phyloP scores from a whole-genome alignment of 345 rosid genomes.

The Moringa oleifera region DNA sequence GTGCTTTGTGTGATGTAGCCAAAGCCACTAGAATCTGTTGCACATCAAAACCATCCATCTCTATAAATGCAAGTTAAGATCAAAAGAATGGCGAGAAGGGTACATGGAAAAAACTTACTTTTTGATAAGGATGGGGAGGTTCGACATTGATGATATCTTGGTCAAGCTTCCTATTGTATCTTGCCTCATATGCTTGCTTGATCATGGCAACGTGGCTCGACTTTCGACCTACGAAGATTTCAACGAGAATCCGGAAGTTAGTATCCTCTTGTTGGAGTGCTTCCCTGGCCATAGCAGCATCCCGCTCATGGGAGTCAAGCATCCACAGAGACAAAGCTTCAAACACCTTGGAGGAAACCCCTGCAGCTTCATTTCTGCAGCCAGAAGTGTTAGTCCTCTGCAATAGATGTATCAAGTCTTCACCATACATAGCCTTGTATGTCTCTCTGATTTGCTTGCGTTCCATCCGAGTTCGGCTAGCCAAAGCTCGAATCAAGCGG shows the following conservation, averaged over 20 bases:
- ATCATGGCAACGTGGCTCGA: constrained; percentile 51
- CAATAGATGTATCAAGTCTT: constrained; percentile 26
- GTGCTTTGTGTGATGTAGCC: constrained; percentile 62
- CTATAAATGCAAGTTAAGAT: no score
- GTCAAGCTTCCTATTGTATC: constrained; percentile 40
- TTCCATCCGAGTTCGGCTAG: constrained; percentile 27
- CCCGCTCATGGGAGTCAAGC: constrained; percentile 49
- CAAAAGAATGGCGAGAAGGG: no score
- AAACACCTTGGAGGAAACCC: constrained; percentile 5
- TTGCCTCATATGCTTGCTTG: constrained; percentile 45
- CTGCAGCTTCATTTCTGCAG: constrained; percentile 6
- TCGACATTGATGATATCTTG: constrained; percentile 52
- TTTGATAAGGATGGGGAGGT: constrained; percentile 57
- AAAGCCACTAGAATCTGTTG: constrained; percentile 55
- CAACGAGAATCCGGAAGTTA: constrained; percentile 40
- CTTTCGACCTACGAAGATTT: constrained; percentile 57
- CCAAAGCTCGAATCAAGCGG: constrained; percentile 28
- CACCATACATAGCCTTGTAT: constrained; percentile 37
- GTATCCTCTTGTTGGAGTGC: constrained; percentile 34
- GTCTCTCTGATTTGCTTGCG: constrained; percentile 32
- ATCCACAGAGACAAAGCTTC: constrained; percentile 38
- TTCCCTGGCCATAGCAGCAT: constrained; percentile 41
- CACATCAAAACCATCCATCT: no score
- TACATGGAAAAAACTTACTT: constrained; percentile 36
- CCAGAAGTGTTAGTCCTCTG: constrained; percentile 9